Percentiles rank a stretch among this genome's conserved stretches.
phyloP scores from a whole-genome alignment of 1,284 basidiomycete genomes.

The Cryptococcus hybrid region DNA sequence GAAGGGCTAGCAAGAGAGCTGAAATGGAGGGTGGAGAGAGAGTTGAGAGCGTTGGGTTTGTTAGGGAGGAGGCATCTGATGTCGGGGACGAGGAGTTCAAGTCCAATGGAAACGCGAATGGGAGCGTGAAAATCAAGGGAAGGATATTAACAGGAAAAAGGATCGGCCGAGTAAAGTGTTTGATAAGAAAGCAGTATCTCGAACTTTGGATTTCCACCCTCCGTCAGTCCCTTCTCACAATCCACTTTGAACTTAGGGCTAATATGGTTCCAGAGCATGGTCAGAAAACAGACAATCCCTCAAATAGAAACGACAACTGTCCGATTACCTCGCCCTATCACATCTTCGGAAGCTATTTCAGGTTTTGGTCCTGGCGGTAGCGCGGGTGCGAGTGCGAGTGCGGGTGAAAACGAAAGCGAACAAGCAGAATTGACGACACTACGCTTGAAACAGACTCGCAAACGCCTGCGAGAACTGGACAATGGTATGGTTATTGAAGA shows the following conservation, averaged over 20 bases:
- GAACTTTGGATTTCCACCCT: constrained; percentile 21
- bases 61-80: neutral
- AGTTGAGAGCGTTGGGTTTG: constrained; percentile 40
- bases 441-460: constrained; percentile 11
- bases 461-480: constrained; percentile 8
- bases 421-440: constrained; percentile 11
- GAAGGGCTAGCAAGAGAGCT: constrained; percentile 74
- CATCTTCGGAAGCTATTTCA: neutral
- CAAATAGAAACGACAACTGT: constrained; percentile 1
- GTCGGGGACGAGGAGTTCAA: neutral
- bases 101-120: neutral
- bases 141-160: constrained; percentile 7
- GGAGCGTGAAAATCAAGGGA: neutral
- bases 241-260: neutral
- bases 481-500: constrained; percentile 20
- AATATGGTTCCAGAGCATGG: neutral
- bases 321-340: neutral
- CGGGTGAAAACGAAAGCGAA: neutral
- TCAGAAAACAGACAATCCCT: neutral
- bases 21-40: constrained; percentile 69
- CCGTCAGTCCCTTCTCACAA: constrained; percentile 12
- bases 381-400: neutral
- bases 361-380: neutral
- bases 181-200: constrained; percentile 8
- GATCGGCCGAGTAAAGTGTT: constrained; percentile 2